phyloP scores from a whole-genome alignment of 352 stramenopile species.

The Pythium plurisporium region DNA sequence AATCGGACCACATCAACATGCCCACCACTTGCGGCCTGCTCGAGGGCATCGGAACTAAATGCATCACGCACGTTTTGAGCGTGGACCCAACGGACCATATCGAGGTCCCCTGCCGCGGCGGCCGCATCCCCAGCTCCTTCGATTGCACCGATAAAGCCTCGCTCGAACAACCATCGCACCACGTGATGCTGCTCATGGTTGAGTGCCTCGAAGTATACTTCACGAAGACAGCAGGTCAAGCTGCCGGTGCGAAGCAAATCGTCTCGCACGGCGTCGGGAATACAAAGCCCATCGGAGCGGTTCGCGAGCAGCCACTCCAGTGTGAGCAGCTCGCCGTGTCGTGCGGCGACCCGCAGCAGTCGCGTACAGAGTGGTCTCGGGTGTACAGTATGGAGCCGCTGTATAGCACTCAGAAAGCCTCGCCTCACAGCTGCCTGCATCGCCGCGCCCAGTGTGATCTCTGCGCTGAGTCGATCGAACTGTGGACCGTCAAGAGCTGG shows the following conservation, averaged over 20 bases:
- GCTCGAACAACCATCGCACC: slow-evolving; percentile 17
- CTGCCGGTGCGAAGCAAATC: neutral
- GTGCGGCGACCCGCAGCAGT: slow-evolving; percentile 1
- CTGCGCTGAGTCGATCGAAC: slow-evolving; percentile 3
- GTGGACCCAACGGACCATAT: slow-evolving; percentile 16
- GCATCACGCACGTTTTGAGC: neutral
- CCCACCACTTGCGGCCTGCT: slow-evolving; percentile 1
- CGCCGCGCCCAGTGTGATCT: slow-evolving; percentile 6
- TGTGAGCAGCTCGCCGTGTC: neutral
- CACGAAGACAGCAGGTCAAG: slow-evolving; percentile 13
- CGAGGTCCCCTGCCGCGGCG: slow-evolving; percentile 5
- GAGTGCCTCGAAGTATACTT: slow-evolving; percentile 8
- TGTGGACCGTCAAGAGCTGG: neutral
- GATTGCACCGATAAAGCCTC: slow-evolving; percentile 11
- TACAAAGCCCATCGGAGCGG: slow-evolving; percentile 14
- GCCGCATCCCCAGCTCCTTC: slow-evolving; percentile 8
- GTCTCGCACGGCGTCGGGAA: neutral
- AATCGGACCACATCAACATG: slow-evolving; percentile 16
- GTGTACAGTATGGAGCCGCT: slow-evolving; percentile 12
- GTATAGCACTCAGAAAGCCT: slow-evolving; percentile 3
- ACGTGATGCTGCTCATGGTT: slow-evolving; percentile 17
- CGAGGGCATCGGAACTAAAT: slow-evolving; percentile 2
- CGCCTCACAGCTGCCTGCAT: slow-evolving; percentile 5
- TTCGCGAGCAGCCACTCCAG: slow-evolving; percentile 14
- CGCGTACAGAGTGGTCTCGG: slow-evolving; percentile 1